phyloP scores from a whole-genome alignment of 768 basidiomycete species.

The Tricholomella constricta region DNA sequence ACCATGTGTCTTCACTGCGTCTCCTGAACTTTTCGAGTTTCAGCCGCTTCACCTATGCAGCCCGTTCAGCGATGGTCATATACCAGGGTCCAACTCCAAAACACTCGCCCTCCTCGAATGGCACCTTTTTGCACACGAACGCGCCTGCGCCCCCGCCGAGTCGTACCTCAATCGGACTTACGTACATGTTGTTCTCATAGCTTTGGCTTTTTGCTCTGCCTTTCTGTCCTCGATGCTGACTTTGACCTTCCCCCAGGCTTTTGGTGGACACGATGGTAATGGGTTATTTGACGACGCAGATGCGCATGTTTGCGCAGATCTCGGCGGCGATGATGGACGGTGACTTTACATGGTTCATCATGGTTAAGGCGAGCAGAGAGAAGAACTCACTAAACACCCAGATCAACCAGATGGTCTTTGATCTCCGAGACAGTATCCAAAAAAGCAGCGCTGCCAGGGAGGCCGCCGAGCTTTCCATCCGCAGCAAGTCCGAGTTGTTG shows the following conservation, averaged over 20 bases:
- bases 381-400: constrained; percentile 99
- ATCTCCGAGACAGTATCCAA: constrained; percentile 93
- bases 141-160: too few relatives aligned
- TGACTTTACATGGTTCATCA: constrained; percentile 98
- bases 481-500: constrained; percentile 96
- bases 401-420: constrained; percentile 99
- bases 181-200: too few relatives aligned
- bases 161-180: too few relatives aligned
- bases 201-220: too few relatives aligned
- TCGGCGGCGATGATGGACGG: constrained; percentile 98
- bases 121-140: too few relatives aligned
- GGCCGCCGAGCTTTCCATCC: constrained; percentile 95
- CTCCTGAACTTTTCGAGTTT: constrained; percentile 30
- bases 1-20: constrained; percentile 25
- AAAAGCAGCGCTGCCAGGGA: constrained; percentile 98
- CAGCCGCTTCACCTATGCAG: constrained; percentile 56
- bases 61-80: constrained; percentile 80
- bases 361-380: constrained; percentile 96
- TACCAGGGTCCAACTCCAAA: too few relatives aligned
- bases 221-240: too few relatives aligned
- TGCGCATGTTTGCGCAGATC: constrained; percentile 98
- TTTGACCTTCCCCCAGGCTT: constrained; percentile 56
- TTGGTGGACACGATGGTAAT: constrained; percentile 99
- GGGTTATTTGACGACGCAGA: constrained; percentile 94
- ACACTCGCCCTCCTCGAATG: too few relatives aligned